Evolutionary conservation across 1,284 basidiomycete species (phyloP).

Genomic region (Cystobasidium sp.): DNA sequence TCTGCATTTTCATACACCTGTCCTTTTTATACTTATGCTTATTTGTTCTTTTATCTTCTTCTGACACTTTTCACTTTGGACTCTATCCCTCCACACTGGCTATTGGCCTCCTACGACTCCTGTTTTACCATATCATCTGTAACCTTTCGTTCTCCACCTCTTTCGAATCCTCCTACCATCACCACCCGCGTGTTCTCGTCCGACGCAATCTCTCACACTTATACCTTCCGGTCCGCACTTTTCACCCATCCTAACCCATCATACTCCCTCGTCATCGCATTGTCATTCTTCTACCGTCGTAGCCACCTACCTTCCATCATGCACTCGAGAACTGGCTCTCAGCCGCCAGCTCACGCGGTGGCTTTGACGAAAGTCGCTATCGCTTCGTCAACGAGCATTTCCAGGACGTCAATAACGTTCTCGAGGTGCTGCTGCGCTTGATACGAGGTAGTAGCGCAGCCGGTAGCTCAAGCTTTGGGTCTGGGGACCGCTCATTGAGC

Average conservation of each 20-base stretch:
- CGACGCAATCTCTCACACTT: background rate
- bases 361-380: constrained; percentile 73
- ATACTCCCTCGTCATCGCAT: constrained; percentile 24
- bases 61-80: background rate
- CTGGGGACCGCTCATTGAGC: constrained; percentile 47
- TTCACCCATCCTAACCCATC: background rate
- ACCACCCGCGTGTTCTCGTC: no score
- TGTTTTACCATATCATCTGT: no score
- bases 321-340: constrained; percentile 79
- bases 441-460: constrained; percentile 72
- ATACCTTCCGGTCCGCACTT: background rate
- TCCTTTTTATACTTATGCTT: background rate
- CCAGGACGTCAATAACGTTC: constrained; percentile 74
- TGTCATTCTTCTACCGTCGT: constrained; percentile 40
- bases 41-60: background rate
- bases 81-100: background rate
- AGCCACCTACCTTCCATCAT: constrained; percentile 89
- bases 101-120: background rate
- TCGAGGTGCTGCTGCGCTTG: constrained; percentile 86
- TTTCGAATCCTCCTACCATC: no score
- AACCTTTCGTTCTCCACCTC: no score
- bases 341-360: constrained; percentile 75
- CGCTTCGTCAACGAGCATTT: constrained; percentile 86
- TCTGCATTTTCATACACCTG: background rate
- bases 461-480: constrained; percentile 63